These are phyloP conservation scores for Solanum medicagineum DNA, from an alignment of 257 asterid genomes.

Conservation along the genomic window DNA sequence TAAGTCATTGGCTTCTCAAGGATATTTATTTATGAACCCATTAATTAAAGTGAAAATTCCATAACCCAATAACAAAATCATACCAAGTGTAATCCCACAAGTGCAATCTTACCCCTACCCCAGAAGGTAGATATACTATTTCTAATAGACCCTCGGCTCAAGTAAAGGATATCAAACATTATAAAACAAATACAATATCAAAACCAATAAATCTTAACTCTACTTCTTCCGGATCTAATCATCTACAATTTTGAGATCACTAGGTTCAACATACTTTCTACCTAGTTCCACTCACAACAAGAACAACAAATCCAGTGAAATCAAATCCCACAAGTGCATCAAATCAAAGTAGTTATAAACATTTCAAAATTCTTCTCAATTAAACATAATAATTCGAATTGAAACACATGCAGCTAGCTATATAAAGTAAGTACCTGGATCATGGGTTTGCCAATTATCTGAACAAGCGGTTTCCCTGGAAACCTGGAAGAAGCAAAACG, in stretches of 20 bases:
- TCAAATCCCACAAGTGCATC: background rate
- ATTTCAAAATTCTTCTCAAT: background rate
- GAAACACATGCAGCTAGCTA: too few species aligned
- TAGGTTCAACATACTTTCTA: background rate
- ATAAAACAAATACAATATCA: background rate
- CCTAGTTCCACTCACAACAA: background rate
- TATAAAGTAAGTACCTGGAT: conserved; percentile 39
- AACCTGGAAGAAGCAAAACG: conserved; percentile 90
- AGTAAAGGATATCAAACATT: background rate
- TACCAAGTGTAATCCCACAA: background rate
- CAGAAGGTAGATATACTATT: background rate
- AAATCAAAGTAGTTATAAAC: background rate
- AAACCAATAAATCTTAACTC: background rate
- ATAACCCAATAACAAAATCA: background rate
- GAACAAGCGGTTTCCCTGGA: conserved; percentile 72
- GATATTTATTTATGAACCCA: conserved; percentile 10
- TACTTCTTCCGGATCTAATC: background rate
- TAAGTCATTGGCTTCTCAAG: conserved; percentile 94
- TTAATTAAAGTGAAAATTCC: background rate
- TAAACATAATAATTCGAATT: background rate
- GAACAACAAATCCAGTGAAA: background rate
- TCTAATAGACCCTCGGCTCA: background rate
- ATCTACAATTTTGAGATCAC: background rate
- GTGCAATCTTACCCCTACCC: background rate
- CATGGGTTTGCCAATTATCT: conserved; percentile 95